Conservation (phyloP, 352 stramenopile genomes). For the Pythium pectinolyticum region DNA sequence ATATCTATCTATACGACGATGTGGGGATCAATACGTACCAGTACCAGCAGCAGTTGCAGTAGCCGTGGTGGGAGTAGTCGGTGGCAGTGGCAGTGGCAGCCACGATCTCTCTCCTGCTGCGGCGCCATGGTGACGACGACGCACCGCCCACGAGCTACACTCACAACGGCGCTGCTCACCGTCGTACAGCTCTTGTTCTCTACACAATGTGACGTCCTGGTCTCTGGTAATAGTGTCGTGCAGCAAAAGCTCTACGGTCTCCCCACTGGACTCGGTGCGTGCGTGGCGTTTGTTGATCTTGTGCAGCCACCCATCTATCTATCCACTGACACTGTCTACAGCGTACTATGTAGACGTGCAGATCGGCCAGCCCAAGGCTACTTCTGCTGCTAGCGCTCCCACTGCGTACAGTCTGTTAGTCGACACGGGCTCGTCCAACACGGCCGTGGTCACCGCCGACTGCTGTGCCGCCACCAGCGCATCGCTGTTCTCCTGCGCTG, state of each 20-base stretch:
- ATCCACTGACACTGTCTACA: background rate
- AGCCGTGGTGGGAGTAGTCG: too few relatives aligned
- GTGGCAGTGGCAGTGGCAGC: too few relatives aligned
- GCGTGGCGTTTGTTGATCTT: background rate
- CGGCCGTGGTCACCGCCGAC: constrained; percentile 69
- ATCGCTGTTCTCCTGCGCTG: constrained; percentile 63
- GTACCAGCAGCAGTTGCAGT: too few relatives aligned
- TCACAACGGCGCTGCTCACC: background rate
- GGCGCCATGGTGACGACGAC: too few relatives aligned
- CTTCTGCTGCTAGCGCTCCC: background rate
- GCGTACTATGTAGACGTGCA: constrained; percentile 33
- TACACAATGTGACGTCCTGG: too few relatives aligned
- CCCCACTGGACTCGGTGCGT: constrained; percentile 56
- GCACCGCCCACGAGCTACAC: too few relatives aligned
- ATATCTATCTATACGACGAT: too few relatives aligned
- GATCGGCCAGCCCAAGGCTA: constrained; percentile 20
- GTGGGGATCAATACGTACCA: too few relatives aligned
- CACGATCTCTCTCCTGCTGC: too few relatives aligned
- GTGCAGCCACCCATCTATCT: background rate
- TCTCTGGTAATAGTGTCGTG: constrained; percentile 33
- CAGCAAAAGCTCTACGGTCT: constrained; percentile 78
- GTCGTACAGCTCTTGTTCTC: too few relatives aligned
- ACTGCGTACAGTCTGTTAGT: constrained; percentile 71
- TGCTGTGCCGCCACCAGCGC: constrained; percentile 70
- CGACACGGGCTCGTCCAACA: constrained; percentile 83